These are phyloP conservation scores for Rhynchosporium graminicola DNA, from an alignment of 2,329 filamentous ascomycete genomes.

Conservation along the genomic window DNA sequence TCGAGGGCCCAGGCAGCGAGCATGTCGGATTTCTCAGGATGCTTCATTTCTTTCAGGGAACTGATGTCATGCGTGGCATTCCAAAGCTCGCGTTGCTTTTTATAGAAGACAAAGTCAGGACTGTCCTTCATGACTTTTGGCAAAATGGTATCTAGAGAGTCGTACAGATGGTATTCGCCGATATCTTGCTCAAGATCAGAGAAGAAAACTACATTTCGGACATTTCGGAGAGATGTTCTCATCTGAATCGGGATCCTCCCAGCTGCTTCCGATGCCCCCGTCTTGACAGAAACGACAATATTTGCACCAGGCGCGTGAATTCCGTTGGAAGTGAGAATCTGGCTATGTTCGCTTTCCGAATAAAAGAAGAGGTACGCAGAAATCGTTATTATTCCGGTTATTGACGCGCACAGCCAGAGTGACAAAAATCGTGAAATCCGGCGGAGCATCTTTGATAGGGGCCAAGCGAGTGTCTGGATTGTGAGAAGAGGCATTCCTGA, in stretches of 20 bases:
- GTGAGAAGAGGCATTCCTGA: neutral
- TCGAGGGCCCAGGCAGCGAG: conserved; percentile 55
- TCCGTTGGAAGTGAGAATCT: neutral
- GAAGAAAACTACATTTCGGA: conserved; percentile 55
- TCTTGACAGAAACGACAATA: conserved; percentile 52
- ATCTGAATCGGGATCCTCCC: conserved; percentile 55
- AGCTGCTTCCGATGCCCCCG: conserved; percentile 56
- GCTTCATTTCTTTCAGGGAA: conserved; percentile 27
- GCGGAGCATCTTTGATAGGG: conserved; percentile 1
- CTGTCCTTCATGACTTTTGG: conserved; percentile 45
- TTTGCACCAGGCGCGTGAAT: neutral
- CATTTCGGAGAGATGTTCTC: conserved; percentile 51
- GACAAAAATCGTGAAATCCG: conserved; percentile 6
- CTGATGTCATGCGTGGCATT: conserved; percentile 48
- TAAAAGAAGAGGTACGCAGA: neutral
- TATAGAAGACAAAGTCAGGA: conserved; percentile 51
- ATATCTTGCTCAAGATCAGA: conserved; percentile 57
- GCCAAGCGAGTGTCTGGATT: conserved; percentile 1
- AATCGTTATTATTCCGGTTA: neutral
- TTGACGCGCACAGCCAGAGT: neutral
- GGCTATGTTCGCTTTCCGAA: neutral
- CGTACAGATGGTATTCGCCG: conserved; percentile 47
- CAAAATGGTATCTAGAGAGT: conserved; percentile 48
- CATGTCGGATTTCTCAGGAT: conserved; percentile 37
- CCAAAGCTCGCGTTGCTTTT: conserved; percentile 46